Percentiles rank a stretch among this genome's conserved stretches.
These are phyloP conservation scores for Daedaleopsis sinensis DNA, from an alignment of 768 basidiomycete species.

Conservation along the genomic window DNA sequence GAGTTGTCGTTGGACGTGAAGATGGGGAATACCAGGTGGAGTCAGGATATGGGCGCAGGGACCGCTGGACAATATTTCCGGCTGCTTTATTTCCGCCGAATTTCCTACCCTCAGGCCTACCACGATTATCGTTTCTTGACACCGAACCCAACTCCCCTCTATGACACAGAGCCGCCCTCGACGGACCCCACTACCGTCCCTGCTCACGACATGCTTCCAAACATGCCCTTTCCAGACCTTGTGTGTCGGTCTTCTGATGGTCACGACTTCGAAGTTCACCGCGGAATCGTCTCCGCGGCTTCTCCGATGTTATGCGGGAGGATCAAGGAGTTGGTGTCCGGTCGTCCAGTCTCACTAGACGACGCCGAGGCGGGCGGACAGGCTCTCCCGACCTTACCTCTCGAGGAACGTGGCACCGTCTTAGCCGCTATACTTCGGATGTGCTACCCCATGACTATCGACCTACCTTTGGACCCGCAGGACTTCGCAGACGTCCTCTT, in stretches of 20 bases:
- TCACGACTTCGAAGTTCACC: slow-evolving; percentile 39
- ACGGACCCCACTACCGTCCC: not conserved
- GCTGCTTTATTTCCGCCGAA: not conserved
- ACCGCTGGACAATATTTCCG: not conserved
- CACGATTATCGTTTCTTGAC: not conserved
- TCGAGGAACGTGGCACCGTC: not conserved
- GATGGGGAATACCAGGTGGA: not conserved
- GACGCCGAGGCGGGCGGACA: no score
- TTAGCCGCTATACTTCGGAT: not conserved
- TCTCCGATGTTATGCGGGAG: not conserved
- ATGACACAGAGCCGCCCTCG: not conserved
- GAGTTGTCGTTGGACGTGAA: not conserved
- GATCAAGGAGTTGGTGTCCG: not conserved
- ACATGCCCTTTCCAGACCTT: slow-evolving; percentile 37
- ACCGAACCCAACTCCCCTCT: not conserved
- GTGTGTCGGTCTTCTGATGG: slow-evolving; percentile 57
- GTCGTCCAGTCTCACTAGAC: no score
- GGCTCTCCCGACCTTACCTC: not conserved
- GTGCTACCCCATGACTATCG: not conserved
- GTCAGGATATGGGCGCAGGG: not conserved
- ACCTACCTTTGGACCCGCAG: not conserved
- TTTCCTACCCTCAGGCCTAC: not conserved
- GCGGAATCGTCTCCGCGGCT: not conserved
- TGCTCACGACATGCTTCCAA: not conserved
- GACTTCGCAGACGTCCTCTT: not conserved